Base-by-base conservation (phyloP, 495 filamentous ascomycete species). In the Evernia prunastri region DNA sequence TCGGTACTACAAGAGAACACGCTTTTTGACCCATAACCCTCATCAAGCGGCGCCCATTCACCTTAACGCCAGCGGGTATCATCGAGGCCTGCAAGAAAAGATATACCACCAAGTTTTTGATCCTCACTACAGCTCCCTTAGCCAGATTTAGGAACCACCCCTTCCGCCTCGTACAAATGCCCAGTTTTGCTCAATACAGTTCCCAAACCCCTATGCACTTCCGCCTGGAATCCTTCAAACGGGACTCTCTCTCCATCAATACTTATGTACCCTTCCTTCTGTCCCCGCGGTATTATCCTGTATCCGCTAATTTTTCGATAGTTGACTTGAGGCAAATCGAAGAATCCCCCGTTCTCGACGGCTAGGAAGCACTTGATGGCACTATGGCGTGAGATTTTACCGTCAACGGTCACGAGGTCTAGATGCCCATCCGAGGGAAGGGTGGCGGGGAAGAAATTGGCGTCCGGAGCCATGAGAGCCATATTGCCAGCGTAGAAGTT, bases 401-500 rank as follows among this genome's bases (percentile, higher is more conserved):
- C 93, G 60, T 89, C 82, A 61, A 95, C 86, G 56, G 84, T 88
- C 61, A 96, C 78, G 33, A 97, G 78, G 71, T 98, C 94, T 74
- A 96, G 82, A 59, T 87, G 78, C 12, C 93, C 94, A 70, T 98
- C 94, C 60, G 86, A 84, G 10, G 91, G 89, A 17, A 94, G 81
- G 0, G 94, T 82, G 2, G 90, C 87, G 0, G 90, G 82, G 81
- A 98, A 98, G 79, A 97, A 95, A 68, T 89, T 90, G 40, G 86
- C 82, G 61, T 90, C 88, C 29, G 92, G 83, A 4, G 91, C 86
- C 90, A 98, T 91, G 74, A 87, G 90, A 8, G 90, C 85, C 91
- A 97, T 71, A 70, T 96, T 98, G 59, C 94, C 94, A 12, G 87
- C 87, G 73, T 94, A 97, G 77, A 98, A 97, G 71, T 89, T 97